Conservation (phyloP, 768 basidiomycete species). For the Mrakia blollopis region DNA sequence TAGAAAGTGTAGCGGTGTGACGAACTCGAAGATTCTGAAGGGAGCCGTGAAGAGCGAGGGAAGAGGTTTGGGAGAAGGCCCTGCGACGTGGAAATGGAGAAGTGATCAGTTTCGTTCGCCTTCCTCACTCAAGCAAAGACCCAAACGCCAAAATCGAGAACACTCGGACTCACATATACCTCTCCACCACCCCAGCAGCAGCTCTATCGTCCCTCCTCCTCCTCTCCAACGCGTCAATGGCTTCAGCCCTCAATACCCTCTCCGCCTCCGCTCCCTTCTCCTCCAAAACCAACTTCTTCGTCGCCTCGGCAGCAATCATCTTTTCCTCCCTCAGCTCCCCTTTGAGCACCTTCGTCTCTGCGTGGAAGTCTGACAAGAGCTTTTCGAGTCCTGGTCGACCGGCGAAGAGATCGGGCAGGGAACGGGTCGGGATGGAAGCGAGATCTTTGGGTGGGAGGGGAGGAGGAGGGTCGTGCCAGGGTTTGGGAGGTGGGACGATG, state of each 20-base stretch:
- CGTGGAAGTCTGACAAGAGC: not conserved
- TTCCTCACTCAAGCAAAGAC: not conserved
- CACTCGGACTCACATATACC: conserved; percentile 68
- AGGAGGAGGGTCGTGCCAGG: not conserved
- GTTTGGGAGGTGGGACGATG: not conserved
- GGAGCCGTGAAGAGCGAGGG: conserved; percentile 60
- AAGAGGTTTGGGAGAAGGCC: conserved; percentile 77
- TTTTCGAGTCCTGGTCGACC: not conserved
- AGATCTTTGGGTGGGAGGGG: not conserved
- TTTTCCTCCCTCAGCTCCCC: not conserved
- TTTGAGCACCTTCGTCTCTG: not conserved
- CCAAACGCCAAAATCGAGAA: too few relatives aligned
- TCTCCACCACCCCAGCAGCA: conserved; percentile 74
- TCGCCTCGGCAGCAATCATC: not conserved
- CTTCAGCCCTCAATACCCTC: not conserved
- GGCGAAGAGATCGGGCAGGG: not conserved
- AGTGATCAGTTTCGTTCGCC: not conserved
- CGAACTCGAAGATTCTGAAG: conserved; percentile 58
- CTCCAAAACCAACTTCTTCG: not conserved
- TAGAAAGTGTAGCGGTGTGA: conserved; percentile 58
- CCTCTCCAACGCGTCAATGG: conserved; percentile 51
- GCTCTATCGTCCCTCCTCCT: conserved; percentile 62
- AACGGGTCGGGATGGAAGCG: not conserved
- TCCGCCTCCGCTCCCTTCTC: conserved; percentile 4
- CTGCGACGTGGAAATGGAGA: conserved; percentile 44